Evolutionary conservation across 768 basidiomycete species (phyloP), one percentile per base, ranked within the genome.

Genomic region (Rhodosporidiobolus sp.): DNA sequence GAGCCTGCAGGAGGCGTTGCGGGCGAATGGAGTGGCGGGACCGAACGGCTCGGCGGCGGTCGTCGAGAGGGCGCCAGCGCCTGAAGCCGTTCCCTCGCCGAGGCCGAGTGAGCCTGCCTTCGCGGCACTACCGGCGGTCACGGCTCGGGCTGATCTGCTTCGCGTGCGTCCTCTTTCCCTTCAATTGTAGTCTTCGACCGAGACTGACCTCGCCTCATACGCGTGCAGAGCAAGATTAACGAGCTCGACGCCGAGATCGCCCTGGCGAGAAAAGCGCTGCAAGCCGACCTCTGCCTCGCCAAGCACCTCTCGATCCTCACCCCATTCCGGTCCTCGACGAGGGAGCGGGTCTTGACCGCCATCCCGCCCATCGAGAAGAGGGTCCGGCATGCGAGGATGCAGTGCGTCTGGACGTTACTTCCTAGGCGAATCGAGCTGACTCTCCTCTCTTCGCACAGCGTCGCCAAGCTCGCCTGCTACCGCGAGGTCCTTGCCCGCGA

Each of bases 221-320:
- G 67, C 84, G 89, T 28, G 35, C 84, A 85, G 77, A 80, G 84
- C 43, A 89, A 88, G 78, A 85, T 95, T 35, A 81, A 82, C 48
- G 86, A 89, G 58, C 81, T 96, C 69, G 87, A 92, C 57, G 80
- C 82, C 26, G 85, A 83, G 69, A 86, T 92, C 65, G 79, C 82
- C 24, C 80, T 83, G 4, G 83, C 84, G 35, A 86, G 88, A 72
- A 79, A 84, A 3, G 85, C 86, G 70, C 87, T 95, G 32, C 87
- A 89, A 60, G 80, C 85, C 17, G 86, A 89, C 72, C 81, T 94
- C 79, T 87, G 89, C 26, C 83, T 89, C 54, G 86, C 89, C 30
- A 88, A 90, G 53, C 95, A 94, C 77, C 85, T 97, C 30, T 88
- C 88, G 3, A 86, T 90, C 54, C 84, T 97, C 50, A 89, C 91